Percentiles rank a stretch among this genome's conserved stretches.
These are phyloP conservation scores for Lentinus brumalis DNA, from an alignment of 768 basidiomycete species.

Conservation along the genomic window DNA sequence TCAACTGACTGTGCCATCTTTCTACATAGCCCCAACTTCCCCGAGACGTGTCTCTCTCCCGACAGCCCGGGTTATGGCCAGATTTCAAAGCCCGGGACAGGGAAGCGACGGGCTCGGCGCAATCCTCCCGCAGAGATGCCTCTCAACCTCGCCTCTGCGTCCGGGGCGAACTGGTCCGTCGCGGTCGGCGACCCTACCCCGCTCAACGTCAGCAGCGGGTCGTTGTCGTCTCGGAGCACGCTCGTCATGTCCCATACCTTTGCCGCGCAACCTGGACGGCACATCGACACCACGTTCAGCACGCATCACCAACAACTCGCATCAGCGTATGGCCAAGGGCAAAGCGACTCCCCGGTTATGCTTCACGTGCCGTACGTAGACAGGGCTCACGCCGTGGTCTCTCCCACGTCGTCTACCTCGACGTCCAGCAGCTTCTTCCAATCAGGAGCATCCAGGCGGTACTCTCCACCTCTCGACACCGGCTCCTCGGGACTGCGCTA, in stretches of 20 bases:
- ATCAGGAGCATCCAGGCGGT: slow-evolving; percentile 27
- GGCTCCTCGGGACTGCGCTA: slow-evolving; percentile 34
- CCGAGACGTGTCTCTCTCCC: slow-evolving; percentile 79
- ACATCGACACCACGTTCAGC: background rate
- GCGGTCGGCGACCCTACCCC: slow-evolving; percentile 33
- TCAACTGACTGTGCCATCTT: background rate
- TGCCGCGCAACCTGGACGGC: slow-evolving; percentile 3
- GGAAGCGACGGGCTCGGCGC: slow-evolving; percentile 63
- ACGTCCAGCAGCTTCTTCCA: slow-evolving; percentile 11
- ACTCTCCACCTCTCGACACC: slow-evolving; percentile 34
- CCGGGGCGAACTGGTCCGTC: slow-evolving; percentile 50
- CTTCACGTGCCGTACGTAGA: slow-evolving; percentile 30
- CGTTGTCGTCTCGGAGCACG: slow-evolving; percentile 11
- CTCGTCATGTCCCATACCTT: slow-evolving; percentile 23
- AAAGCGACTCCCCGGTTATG: slow-evolving; percentile 27
- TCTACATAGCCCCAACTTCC: slow-evolving; percentile 71
- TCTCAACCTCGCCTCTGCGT: slow-evolving; percentile 21
- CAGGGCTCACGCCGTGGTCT: slow-evolving; percentile 6
- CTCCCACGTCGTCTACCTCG: slow-evolving; percentile 18
- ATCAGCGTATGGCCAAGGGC: background rate
- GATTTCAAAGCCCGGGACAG: slow-evolving; percentile 57
- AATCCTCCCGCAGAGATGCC: slow-evolving; percentile 43
- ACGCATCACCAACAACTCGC: background rate
- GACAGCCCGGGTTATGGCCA: slow-evolving; percentile 88
- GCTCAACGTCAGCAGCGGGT: slow-evolving; percentile 16